These are phyloP conservation scores for Nepenthes mirabilis DNA, from an alignment of 148 eudicot species.

Conservation along the genomic window DNA sequence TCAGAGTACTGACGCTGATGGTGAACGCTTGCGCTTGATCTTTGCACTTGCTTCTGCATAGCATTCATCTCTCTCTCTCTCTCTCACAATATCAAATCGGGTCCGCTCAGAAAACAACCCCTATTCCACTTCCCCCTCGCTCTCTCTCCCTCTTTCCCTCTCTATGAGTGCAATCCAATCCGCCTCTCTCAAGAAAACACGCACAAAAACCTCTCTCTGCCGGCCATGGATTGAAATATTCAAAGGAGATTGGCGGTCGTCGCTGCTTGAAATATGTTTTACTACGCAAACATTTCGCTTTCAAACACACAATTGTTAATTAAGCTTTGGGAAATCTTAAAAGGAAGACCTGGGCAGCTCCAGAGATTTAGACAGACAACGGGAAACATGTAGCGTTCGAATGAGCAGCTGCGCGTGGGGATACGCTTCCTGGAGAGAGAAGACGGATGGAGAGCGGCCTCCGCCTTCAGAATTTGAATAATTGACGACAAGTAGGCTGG, in stretches of 20 bases:
- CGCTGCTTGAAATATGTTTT: no score
- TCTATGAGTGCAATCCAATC: not conserved
- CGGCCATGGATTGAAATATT: no score
- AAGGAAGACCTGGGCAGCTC: no score
- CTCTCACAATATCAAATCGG: not conserved
- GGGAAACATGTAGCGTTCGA: not conserved
- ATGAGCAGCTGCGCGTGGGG: not conserved
- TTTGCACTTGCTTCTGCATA: conserved; percentile 43
- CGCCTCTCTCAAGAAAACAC: not conserved
- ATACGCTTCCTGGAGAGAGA: not conserved
- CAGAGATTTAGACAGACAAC: not conserved
- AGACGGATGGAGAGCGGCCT: no score
- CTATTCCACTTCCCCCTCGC: not conserved
- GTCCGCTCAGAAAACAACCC: conserved; percentile 4
- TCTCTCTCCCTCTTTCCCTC: not conserved
- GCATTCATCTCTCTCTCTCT: conserved; percentile 19
- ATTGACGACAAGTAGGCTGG: not conserved
- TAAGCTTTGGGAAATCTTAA: no score
- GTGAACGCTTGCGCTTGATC: conserved; percentile 28
- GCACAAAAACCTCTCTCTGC: not conserved
- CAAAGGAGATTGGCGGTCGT: no score
- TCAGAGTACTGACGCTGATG: conserved; percentile 28
- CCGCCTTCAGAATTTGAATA: no score
- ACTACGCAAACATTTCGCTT: no score
- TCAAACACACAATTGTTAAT: no score